These are phyloP conservation scores for Rhizoclosmatium globosum DNA, from an alignment of 192 early-diverging fungal species.

Conservation along the genomic window DNA sequence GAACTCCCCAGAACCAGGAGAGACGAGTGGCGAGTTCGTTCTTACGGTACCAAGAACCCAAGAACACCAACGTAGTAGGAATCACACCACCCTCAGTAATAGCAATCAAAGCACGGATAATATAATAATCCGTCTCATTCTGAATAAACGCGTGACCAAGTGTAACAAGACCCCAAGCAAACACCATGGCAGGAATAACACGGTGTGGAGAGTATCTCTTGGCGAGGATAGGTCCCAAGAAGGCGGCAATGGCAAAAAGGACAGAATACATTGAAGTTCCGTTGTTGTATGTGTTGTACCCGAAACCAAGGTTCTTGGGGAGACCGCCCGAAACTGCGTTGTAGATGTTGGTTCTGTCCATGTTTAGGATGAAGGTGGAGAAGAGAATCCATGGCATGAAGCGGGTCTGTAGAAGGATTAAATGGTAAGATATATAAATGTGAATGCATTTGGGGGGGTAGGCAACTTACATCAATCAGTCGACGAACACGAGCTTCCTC, in stretches of 20 bases:
- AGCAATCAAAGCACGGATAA: constrained; percentile 24
- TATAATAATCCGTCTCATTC: constrained; percentile 5
- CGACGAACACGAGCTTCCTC: no score
- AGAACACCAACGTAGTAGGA: constrained; percentile 35
- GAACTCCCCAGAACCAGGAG: no score
- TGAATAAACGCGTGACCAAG: constrained; percentile 7
- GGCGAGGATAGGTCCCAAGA: constrained; percentile 11
- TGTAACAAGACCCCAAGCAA: constrained; percentile 25
- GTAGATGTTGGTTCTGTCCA: constrained; percentile 33
- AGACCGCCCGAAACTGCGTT: constrained; percentile 26
- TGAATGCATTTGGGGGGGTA: no score
- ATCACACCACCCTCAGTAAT: constrained; percentile 34
- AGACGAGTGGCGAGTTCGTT: no score
- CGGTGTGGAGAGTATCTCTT: constrained; percentile 21
- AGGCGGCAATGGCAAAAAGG: constrained; percentile 31
- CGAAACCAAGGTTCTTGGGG: constrained; percentile 5
- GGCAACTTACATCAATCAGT: no score
- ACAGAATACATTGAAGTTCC: constrained; percentile 24
- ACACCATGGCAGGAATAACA: constrained; percentile 30
- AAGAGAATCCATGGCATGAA: neutral
- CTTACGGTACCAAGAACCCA: neutral
- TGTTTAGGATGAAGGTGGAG: neutral
- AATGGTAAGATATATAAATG: no score
- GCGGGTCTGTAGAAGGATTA: constrained; percentile 8
- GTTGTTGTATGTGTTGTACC: constrained; percentile 1